A percentile compares a stretch with the other conserved stretches of the same genome.
Evolutionary conservation across 768 basidiomycete genomes (phyloP).

Genomic region (Coprinellus aureogranulatus): DNA sequence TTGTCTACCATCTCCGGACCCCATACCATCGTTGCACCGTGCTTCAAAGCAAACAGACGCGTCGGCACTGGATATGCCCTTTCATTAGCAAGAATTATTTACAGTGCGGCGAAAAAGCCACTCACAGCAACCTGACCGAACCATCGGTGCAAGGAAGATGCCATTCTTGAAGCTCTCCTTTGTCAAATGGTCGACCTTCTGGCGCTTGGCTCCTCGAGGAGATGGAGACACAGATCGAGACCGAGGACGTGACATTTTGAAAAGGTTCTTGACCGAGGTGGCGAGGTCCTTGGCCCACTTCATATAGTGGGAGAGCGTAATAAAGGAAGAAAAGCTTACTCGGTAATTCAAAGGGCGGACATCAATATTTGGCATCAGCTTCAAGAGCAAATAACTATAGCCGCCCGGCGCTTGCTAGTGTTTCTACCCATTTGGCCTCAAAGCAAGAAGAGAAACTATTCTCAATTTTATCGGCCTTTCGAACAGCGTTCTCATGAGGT

Average conservation of each 20-base stretch:
- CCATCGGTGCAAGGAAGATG: conserved; percentile 97
- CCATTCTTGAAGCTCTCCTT: conserved; percentile 82
- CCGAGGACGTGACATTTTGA: conserved; percentile 54
- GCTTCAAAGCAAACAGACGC: conserved; percentile 81
- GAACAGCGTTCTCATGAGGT: too few relatives aligned
- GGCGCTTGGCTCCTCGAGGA: conserved; percentile 51
- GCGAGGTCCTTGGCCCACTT: conserved; percentile 2
- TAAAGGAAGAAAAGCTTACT: neutral
- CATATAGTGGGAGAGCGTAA: neutral
- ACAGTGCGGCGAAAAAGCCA: conserved; percentile 15
- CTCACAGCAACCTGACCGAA: conserved; percentile 82
- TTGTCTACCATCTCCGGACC: conserved; percentile 96
- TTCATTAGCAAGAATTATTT: too few relatives aligned
- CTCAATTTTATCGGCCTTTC: too few relatives aligned
- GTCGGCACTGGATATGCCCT: conserved; percentile 77
- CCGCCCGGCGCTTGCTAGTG: too few relatives aligned
- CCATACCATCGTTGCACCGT: conserved; percentile 95
- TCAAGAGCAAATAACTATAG: too few relatives aligned
- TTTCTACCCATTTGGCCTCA: too few relatives aligned
- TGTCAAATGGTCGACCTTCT: conserved; percentile 57
- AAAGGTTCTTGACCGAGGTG: neutral
- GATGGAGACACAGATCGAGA: conserved; percentile 47
- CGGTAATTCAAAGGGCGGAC: too few relatives aligned
- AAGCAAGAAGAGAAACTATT: too few relatives aligned
- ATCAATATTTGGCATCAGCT: too few relatives aligned